phyloP scores from a whole-genome alignment of 2,329 filamentous ascomycete species.

The Fusarium pilosicola region DNA sequence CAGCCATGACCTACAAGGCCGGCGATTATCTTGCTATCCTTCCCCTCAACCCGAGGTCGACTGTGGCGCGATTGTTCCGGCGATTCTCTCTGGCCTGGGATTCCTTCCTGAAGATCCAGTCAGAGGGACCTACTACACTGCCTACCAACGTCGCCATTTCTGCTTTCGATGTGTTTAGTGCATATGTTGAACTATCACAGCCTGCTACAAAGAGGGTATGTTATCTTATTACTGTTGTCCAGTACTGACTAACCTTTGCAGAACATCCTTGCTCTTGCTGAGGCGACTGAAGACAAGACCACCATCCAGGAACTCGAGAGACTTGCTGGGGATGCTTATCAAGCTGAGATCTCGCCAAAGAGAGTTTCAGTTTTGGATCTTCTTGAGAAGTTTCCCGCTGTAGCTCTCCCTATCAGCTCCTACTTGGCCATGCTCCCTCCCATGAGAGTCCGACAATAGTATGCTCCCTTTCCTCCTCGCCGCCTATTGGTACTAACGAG shows the following conservation, averaged over 20 bases:
- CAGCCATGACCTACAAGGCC: slow-evolving; percentile 71
- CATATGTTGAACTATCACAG: slow-evolving; percentile 78
- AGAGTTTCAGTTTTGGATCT: slow-evolving; percentile 74
- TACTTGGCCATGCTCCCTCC: slow-evolving; percentile 80
- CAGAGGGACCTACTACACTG: slow-evolving; percentile 61
- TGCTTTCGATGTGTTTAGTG: slow-evolving; percentile 70
- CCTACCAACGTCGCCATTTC: slow-evolving; percentile 67
- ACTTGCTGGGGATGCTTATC: slow-evolving; percentile 60
- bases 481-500: background rate
- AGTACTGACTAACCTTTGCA: slow-evolving; percentile 30
- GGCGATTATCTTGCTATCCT: slow-evolving; percentile 82
- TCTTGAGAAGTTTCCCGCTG: slow-evolving; percentile 69
- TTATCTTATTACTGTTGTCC: background rate
- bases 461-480: slow-evolving; percentile 14
- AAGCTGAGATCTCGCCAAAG: slow-evolving; percentile 62
- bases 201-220: slow-evolving; percentile 74
- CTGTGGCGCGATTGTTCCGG: slow-evolving; percentile 70
- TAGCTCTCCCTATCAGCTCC: slow-evolving; percentile 70
- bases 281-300: slow-evolving; percentile 59
- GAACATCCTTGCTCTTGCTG: slow-evolving; percentile 56
- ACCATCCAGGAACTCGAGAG: slow-evolving; percentile 55
- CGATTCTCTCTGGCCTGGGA: slow-evolving; percentile 77
- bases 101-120: slow-evolving; percentile 68
- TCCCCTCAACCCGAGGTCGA: slow-evolving; percentile 73
- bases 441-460: slow-evolving; percentile 81